phyloP scores from a whole-genome alignment of 2,329 filamentous ascomycete species.

The Neonectria neomacrospora region DNA sequence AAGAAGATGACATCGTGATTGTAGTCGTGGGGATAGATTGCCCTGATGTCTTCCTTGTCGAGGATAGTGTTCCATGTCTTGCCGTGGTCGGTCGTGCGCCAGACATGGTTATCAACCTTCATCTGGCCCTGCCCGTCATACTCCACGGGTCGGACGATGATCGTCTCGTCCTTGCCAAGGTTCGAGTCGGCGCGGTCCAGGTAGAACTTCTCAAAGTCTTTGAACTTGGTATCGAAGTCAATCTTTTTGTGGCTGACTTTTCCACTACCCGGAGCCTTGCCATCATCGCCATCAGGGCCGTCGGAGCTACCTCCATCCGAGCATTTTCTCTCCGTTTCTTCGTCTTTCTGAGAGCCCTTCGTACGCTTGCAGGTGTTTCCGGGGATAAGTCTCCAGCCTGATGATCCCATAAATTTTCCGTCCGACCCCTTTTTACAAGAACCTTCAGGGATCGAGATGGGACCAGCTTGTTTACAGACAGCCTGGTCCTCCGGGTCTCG shows the following conservation, averaged over 20 bases:
- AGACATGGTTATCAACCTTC: slow-evolving; percentile 67
- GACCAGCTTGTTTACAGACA: slow-evolving; percentile 73
- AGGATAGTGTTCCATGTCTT: slow-evolving; percentile 83
- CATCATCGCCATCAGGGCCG: slow-evolving; percentile 18
- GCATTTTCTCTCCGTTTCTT: slow-evolving; percentile 80
- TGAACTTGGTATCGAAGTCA: slow-evolving; percentile 69
- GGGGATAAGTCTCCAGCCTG: slow-evolving; percentile 92
- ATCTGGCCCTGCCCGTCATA: slow-evolving; percentile 44
- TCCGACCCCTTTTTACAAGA: slow-evolving; percentile 74
- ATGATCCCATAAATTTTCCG: slow-evolving; percentile 83
- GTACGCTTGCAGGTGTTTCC: slow-evolving; percentile 77
- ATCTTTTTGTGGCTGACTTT: slow-evolving; percentile 71
- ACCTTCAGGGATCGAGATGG: slow-evolving; percentile 74
- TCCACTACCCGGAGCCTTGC: slow-evolving; percentile 63
- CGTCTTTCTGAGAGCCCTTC: slow-evolving; percentile 73
- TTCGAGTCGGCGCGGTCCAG: slow-evolving; percentile 79
- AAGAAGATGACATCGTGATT: slow-evolving; percentile 90
- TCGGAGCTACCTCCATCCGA: slow-evolving; percentile 63
- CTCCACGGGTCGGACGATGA: slow-evolving; percentile 64
- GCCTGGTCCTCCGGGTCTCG: slow-evolving; percentile 71
- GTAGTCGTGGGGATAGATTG: slow-evolving; percentile 81
- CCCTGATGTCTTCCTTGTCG: slow-evolving; percentile 73
- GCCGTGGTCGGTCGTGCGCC: slow-evolving; percentile 85
- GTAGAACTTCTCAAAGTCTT: slow-evolving; percentile 71
- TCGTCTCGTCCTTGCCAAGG: slow-evolving; percentile 75